Conservation (phyloP, 352 stramenopile species). For the Blastocystis sp. region DNA sequence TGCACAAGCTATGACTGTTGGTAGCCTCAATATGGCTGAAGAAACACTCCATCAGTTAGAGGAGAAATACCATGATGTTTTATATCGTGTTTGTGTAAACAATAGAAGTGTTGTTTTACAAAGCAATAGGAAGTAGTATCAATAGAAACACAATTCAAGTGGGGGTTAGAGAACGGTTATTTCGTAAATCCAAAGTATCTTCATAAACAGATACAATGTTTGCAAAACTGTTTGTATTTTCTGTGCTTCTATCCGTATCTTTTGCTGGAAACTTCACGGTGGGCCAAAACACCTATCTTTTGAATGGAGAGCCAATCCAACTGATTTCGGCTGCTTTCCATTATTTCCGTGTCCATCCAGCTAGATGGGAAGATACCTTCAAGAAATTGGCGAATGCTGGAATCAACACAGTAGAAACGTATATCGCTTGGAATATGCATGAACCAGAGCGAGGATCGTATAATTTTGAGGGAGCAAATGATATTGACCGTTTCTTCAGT, state of each 20-base stretch:
- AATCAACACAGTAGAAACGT: slow-evolving; percentile 71
- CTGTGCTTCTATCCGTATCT: neutral
- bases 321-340: slow-evolving; percentile 61
- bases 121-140: too few relatives aligned
- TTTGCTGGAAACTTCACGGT: slow-evolving; percentile 15
- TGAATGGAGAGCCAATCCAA: slow-evolving; percentile 38
- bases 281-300: neutral
- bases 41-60: too few relatives aligned
- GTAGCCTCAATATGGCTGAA: too few relatives aligned
- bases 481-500: slow-evolving; percentile 64
- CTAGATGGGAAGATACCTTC: slow-evolving; percentile 61
- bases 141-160: too few relatives aligned
- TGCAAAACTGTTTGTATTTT: neutral
- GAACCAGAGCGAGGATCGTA: slow-evolving; percentile 65
- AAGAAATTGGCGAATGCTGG: slow-evolving; percentile 62
- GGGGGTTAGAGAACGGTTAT: too few relatives aligned
- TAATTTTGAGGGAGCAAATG: slow-evolving; percentile 58
- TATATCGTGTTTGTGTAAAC: too few relatives aligned
- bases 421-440: slow-evolving; percentile 69
- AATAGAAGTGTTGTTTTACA: too few relatives aligned
- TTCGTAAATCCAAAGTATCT: too few relatives aligned
- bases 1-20: too few relatives aligned
- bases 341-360: slow-evolving; percentile 63
- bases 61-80: too few relatives aligned
- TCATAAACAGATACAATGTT: too few relatives aligned